Base-by-base conservation (phyloP, 495 filamentous ascomycete genomes). In the Hypoxylon lenormandii region DNA sequence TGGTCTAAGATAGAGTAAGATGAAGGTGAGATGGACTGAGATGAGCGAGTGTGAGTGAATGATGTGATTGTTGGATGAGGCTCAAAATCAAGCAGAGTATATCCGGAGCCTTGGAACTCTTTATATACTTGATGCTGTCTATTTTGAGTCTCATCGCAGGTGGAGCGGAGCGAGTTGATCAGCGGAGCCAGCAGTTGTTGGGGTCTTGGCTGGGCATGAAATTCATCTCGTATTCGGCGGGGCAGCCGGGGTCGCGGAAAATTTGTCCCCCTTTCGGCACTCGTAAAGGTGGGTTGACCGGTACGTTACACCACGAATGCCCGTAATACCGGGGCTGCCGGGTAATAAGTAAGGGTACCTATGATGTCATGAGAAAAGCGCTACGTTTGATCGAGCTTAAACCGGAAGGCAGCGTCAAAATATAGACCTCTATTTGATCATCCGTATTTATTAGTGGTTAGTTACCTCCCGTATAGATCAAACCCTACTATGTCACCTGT, bases 211-310 rank as follows among this genome's bases (percentile, higher is more conserved):
- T 53, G 58, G 23, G 59, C 59, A 62, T 62, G 40, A 53, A 62
- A 38, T 12, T 53, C 48, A 53, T 45, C 49, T 62, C 59, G 59
- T 62, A 53, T 62, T 62, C 26, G 40, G 59, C 59, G 59, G 59
- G 23, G 59, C 23, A 26, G n/a, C n/a, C n/a, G n/a, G n/a, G n/a
- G n/a, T 53, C 46, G 47, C 18, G 21, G 30, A 3, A 11, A 37
- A 28, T 6, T 53, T 40, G 50, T 33, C 47, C 37, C 47, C 37
- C 46, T 23, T 60, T 19, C 30, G 30, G 30, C 30, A 33, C 30
- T 33, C 30, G 30, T 33, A 33, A 33, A 5, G 30, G 30, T 7
- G 30, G 30, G 30, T 33, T 7, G 30, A 7, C 30, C 30, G 30
- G 30, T 8, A 33, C 10, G 1, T 11, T 33, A 33, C 30, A 3